Evolutionary conservation across 768 basidiomycete species (phyloP).

Genomic region (Cystobasidium tubakii): DNA sequence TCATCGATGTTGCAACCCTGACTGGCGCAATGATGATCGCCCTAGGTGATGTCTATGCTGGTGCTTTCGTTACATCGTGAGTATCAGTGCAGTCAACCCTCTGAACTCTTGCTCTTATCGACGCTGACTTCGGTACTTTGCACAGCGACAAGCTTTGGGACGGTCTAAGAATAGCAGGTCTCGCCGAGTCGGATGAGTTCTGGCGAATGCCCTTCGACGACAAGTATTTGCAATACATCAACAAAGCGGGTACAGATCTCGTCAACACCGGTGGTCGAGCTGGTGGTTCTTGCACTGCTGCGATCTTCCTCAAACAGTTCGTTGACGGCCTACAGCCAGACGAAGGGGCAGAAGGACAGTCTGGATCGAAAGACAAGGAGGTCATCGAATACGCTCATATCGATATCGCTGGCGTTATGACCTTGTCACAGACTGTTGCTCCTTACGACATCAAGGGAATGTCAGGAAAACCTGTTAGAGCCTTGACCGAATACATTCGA

Average conservation of each 20-base stretch:
- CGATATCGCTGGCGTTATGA: constrained; percentile 59
- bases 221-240: constrained; percentile 69
- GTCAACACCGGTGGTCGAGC: constrained; percentile 66
- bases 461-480: constrained; percentile 72
- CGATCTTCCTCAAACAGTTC: constrained; percentile 67
- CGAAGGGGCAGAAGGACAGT: constrained; percentile 55
- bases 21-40: constrained; percentile 58
- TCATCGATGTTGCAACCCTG: constrained; percentile 81
- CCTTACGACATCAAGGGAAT: constrained; percentile 68
- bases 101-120: too few species aligned
- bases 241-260: constrained; percentile 56
- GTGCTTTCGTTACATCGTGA: constrained; percentile 59
- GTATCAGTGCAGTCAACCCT: neutral
- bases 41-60: constrained; percentile 68
- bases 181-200: constrained; percentile 52
- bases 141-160: constrained; percentile 63
- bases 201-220: constrained; percentile 88
- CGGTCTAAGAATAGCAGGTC: constrained; percentile 63
- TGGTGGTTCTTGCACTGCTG: constrained; percentile 72
- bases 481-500: constrained; percentile 46
- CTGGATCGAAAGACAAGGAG: constrained; percentile 54
- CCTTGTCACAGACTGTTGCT: constrained; percentile 52
- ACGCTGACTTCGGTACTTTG: too few species aligned
- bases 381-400: constrained; percentile 77
- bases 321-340: constrained; percentile 57